Conservation (phyloP, 179 eudicot genomes). For the Vitellaria paradoxa region DNA sequence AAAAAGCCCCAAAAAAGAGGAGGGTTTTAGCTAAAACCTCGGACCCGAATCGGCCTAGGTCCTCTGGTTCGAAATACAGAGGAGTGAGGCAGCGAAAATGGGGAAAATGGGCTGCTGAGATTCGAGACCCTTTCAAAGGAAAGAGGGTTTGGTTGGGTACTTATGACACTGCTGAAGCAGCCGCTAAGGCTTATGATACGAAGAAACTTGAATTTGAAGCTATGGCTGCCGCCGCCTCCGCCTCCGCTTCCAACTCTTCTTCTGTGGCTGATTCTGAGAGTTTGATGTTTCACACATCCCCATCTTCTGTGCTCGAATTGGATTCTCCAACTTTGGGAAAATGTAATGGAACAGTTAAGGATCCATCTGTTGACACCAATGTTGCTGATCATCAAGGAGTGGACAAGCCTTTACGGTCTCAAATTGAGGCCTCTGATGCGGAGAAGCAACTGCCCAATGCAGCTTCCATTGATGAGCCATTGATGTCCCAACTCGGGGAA, state of each 20-base stretch:
- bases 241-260: background rate
- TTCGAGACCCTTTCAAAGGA: conserved; percentile 62
- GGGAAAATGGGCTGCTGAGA: conserved; percentile 99
- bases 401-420: no score
- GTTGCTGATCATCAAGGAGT: no score
- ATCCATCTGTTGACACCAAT: background rate
- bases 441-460: background rate
- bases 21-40: conserved; percentile 16
- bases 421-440: background rate
- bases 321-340: background rate
- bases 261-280: no score
- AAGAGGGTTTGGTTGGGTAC: conserved; percentile 88
- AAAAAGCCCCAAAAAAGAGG: conserved; percentile 24
- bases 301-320: background rate
- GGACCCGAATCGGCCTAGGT: background rate
- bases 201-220: conserved; percentile 57
- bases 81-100: conserved; percentile 94
- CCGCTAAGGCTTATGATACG: conserved; percentile 62
- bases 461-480: background rate
- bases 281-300: no score
- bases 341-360: no score
- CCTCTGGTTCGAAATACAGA: conserved; percentile 33
- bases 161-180: conserved; percentile 78
- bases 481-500: background rate
- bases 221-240: conserved; percentile 10